Percentiles rank a stretch among this genome's conserved stretches.
Evolutionary conservation across 2,329 filamentous ascomycete species (phyloP).

Genomic region (Sporothrix brasiliensis): DNA sequence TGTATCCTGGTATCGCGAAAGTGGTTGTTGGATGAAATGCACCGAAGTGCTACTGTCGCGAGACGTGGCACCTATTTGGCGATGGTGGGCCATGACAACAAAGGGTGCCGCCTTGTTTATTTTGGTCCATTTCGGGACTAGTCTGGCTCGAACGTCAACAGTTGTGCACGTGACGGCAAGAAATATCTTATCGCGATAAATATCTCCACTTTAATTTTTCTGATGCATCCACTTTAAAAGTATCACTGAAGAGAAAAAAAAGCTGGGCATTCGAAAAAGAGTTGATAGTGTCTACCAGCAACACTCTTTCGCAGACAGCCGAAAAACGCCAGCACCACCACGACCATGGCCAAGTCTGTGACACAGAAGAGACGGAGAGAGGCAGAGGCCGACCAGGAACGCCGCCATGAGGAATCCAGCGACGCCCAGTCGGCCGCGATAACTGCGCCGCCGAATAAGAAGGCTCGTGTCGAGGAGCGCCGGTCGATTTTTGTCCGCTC

Average conservation of each 20-base stretch:
- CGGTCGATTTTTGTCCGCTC: conserved; percentile 89
- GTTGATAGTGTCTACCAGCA: not conserved
- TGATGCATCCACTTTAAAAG: conserved; percentile 28
- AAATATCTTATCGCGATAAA: conserved; percentile 31
- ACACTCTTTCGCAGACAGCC: not conserved
- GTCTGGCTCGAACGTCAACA: not conserved
- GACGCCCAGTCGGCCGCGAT: conserved; percentile 11
- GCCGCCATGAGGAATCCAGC: conserved; percentile 34
- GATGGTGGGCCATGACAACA: conserved; percentile 33
- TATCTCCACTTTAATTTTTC: conserved; percentile 31
- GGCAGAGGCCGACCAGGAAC: conserved; percentile 42
- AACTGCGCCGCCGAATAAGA: conserved; percentile 51
- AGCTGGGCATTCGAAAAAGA: conserved; percentile 6
- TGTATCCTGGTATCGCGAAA: not conserved
- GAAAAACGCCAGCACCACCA: not conserved
- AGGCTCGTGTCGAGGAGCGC: conserved; percentile 61
- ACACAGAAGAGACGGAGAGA: conserved; percentile 45
- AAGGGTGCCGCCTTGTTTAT: conserved; percentile 32
- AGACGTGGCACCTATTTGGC: conserved; percentile 15
- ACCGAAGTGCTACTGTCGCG: conserved; percentile 7
- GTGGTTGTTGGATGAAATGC: conserved; percentile 7
- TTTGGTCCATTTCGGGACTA: conserved; percentile 35
- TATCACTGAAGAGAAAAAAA: conserved; percentile 29
- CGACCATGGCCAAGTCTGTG: conserved; percentile 39
- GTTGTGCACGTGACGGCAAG: conserved; percentile 29